Evolutionary conservation across 164 flowering plant species (phyloP), one percentile per base, ranked within the genome.

Genomic region (Euptelea pleiosperma): DNA sequence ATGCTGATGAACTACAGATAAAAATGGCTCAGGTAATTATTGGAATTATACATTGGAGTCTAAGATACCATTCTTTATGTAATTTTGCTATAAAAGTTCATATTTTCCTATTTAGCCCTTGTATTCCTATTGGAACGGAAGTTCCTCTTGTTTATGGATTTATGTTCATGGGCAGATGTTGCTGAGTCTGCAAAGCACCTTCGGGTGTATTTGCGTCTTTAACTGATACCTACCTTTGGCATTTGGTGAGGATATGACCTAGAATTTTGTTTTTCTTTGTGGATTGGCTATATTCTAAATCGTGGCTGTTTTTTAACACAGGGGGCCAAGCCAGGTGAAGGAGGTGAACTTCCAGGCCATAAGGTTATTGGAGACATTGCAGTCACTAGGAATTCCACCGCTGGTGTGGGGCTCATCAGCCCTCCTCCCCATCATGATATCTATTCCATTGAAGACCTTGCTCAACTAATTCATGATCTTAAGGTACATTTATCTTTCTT

Each of bases 321-420:
- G 99, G 99, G 99, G n/a, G 99, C 99, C 16, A 94, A 94, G 72
- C 99, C 99, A 55, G 99, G 99, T 69, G 99, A 94, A 79, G 99
- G 99, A 46, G 99, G 99, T 69, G 99, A 94, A 73, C 96, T 94
- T 63, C 99, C 99, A 41, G 99, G 99, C 7, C 99, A 94, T 65
- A 94, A 94, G 71, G 99, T 94, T 41, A 82, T 91, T 41, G 99
- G 96, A 52, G 99, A 94, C 55, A 94, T 94, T 76, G 99, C 99
- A 6, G 75, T 87, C 7, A 94, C 99, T 37, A 80, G 99, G 68
- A 82, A 94, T 60, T 94, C 99, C 21, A 94, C 99, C 25, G 93
- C 99, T 62, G 98, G 99, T 46, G 99, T 94, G 34, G 99, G 99
- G 18, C 91, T 94, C 43, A 94, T 94, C 67, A 94, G 99, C 55